Evolutionary conservation across 345 rosid species (phyloP).

Genomic region (Lenwebbia sp.): DNA sequence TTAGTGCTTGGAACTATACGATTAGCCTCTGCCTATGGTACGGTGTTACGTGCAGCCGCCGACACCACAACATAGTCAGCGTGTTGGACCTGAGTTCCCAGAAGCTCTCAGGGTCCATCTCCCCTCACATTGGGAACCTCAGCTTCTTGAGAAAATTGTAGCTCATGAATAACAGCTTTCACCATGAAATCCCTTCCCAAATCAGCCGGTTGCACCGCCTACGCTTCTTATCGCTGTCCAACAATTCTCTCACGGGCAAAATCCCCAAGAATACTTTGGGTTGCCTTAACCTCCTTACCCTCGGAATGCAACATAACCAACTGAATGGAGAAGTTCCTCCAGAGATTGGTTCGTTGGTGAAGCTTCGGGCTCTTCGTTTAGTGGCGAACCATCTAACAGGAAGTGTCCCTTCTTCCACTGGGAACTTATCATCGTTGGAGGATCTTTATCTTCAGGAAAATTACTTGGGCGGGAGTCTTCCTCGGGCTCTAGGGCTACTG

Average conservation of each 20-base stretch:
- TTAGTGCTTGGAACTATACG: not conserved
- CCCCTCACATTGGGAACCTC: not conserved
- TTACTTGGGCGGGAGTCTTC: not conserved
- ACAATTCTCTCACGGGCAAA: conserved; percentile 8
- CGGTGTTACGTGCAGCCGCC: not conserved
- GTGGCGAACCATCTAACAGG: conserved; percentile 11
- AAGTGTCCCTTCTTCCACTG: conserved; percentile 8
- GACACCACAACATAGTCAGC: not conserved
- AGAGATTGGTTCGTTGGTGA: conserved; percentile 3
- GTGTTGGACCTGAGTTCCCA: not conserved
- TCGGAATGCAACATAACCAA: not conserved
- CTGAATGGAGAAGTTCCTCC: conserved; percentile 9
- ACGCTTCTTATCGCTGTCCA: not conserved
- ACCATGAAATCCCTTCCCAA: conserved; percentile 1
- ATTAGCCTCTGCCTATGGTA: not conserved
- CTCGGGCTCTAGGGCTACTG: no score
- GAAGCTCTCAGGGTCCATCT: not conserved
- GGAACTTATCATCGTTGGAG: conserved; percentile 12
- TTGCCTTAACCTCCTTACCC: not conserved
- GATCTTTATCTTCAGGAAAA: not conserved
- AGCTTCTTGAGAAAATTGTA: not conserved
- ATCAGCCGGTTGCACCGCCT: conserved; percentile 3
- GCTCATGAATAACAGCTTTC: not conserved
- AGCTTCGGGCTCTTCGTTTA: not conserved
- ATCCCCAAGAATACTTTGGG: not conserved